A percentile compares a stretch with the other conserved stretches of the same genome.
These are phyloP conservation scores for Prosopis cineraria DNA, from an alignment of 306 rosid species.

Conservation along the genomic window DNA sequence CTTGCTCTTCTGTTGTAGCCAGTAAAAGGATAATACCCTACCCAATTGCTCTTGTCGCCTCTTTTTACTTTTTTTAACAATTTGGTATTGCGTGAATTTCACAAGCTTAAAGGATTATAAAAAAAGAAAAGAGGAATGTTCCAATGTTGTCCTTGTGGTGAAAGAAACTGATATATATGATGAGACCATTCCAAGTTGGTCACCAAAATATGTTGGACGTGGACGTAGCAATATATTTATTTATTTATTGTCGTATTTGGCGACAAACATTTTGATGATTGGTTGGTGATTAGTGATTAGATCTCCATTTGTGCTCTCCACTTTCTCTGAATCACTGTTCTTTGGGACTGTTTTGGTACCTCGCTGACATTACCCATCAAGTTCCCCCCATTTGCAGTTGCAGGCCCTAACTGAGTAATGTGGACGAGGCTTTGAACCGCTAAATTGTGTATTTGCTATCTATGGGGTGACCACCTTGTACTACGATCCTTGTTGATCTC, in stretches of 20 bases:
- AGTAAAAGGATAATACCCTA: background rate
- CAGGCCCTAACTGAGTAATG: background rate
- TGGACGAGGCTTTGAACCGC: background rate
- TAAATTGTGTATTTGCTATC: background rate
- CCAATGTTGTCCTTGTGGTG: slow-evolving; percentile 4
- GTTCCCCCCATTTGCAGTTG: background rate
- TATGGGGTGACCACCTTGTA: background rate
- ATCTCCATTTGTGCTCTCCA: slow-evolving; percentile 51
- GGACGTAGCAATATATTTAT: background rate
- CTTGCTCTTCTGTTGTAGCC: background rate
- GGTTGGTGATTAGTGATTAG: slow-evolving; percentile 62
- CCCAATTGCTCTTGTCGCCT: slow-evolving; percentile 19
- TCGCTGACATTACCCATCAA: slow-evolving; percentile 8
- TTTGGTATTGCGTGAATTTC: background rate
- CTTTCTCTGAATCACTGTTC: background rate
- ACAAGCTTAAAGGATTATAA: background rate
- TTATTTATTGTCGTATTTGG: slow-evolving; percentile 14
- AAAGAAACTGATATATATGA: background rate
- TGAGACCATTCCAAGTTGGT: background rate
- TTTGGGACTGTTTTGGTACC: background rate
- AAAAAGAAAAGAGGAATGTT: background rate
- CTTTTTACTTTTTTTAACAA: background rate
- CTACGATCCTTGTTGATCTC: background rate
- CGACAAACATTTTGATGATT: slow-evolving; percentile 42
- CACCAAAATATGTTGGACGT: background rate